Base-by-base conservation (phyloP, 176 grass and related monocot genomes). In the Musa acuminata region DNA sequence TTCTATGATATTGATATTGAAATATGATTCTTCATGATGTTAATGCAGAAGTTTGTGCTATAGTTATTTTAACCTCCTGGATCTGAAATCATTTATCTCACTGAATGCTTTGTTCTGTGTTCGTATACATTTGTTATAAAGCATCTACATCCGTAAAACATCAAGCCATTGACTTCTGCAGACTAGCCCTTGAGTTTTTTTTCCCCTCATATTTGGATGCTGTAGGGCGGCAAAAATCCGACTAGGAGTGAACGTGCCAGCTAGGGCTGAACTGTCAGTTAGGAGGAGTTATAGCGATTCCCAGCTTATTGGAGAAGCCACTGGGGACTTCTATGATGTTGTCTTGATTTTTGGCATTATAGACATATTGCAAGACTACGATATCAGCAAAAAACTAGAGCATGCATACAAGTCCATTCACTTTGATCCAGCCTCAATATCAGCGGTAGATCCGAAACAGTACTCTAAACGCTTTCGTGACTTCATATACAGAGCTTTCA, bases 321-420 rank as follows among this genome's bases (percentile, higher is more conserved):
- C 83, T 8, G 83, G 83, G 13, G 66, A 85, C 52, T 81, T 72
- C 75, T 80, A 81, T 26, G 83, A 85, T 29, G 83, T 85, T 20
- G 52, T 85, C 13, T 60, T 85, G 79, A 76, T 76, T 52, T 85
- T 85, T 65, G 83, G 78, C 52, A 85, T 85, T 48, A 85, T 85
- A 48, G 83, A 85, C 79, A 80, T 80, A 26, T 69, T 80, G 19
- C 78, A 80, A 64, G 78, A 80, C 20, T 80, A 80, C 53, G 78
- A 80, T 72, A 80, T 80, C 57, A 80, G 78, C 69, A 80, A 80
- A 21, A 80, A 72, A 25, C 55, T 80, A 2, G 83, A 85, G 78
- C 83, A 85, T 67, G 83, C 79, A 77, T 85, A 85, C 73, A 85
- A 85, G 62, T 81, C 83, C 5, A 77, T 85, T 62, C 83, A 85